Evolutionary conservation across 73 alveolate species (phyloP), one percentile per base, ranked within the genome.

Genomic region (Paramecium sexaurelia): DNA sequence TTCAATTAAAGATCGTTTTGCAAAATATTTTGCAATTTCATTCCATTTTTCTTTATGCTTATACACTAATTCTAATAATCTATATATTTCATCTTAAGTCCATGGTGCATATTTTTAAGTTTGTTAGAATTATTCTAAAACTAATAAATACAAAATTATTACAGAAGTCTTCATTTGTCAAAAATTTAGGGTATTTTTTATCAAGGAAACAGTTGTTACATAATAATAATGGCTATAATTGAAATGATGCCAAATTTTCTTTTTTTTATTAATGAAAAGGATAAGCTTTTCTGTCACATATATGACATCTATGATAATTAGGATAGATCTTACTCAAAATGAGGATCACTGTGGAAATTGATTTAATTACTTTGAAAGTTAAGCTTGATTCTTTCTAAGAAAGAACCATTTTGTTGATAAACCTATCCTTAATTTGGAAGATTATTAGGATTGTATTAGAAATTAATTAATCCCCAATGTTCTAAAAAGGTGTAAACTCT

Each of bases 391-490:
- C 90, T 37, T 33, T 78, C 90, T 39, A 78, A 40, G 32, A 78
- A 78, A 3, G 39, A 20, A 5, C 73, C 90, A 78, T 78, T 78
- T 39, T 22, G 24, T 92, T 94, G 85, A 67, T 93, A 94, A 32
- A 94, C 84, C 61, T 85, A 87, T 71, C 92, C 85, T 26, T 26
- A 36, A 92, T 82, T 92, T 1, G 97, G 97, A 40, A 92, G 93
- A 39, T 87, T 61, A 45, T 91, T 92, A 3, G 92, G 75, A 41
- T 87, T 69, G 78, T 85, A 84, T 87, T 94, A 88, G 87, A 94
- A 94, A 86, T 94, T 94, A 26, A 94, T 94, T 69, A 94, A 55
- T n/a, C 97, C 97, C 97, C 97, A 94, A 75, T 94, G 97, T 24
- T 94, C 97, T 75, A 94, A 87, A 45, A 94, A 92, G 27, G 94